phyloP scores from a whole-genome alignment of 805 yeast species.

The Candida oleophila region DNA sequence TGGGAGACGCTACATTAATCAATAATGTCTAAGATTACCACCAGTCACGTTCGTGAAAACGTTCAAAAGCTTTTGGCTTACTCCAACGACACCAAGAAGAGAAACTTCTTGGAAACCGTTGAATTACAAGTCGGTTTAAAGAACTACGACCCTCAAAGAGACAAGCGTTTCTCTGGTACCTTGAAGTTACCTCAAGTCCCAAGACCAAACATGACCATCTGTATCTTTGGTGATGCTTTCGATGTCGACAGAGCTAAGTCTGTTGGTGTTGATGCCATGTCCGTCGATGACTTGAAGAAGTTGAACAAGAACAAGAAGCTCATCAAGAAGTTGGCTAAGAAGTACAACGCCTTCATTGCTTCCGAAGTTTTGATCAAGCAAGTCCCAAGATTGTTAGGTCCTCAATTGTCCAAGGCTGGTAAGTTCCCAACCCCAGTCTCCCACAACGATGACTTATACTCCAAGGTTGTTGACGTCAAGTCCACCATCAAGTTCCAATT shows the following conservation, averaged over 20 bases:
- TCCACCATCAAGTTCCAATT: slow-evolving; percentile 99
- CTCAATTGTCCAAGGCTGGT: slow-evolving; percentile 99
- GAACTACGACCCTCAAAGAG: slow-evolving; percentile 99
- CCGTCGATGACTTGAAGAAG: slow-evolving; percentile 99
- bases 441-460: slow-evolving; percentile 96
- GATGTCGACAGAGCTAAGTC: slow-evolving; percentile 99
- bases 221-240: slow-evolving; percentile 99
- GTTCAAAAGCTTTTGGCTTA: slow-evolving; percentile 86
- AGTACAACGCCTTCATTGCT: slow-evolving; percentile 99
- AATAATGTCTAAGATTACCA: slow-evolving; percentile 83
- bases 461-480: slow-evolving; percentile 94
- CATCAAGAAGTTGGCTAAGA: slow-evolving; percentile 99
- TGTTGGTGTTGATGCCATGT: slow-evolving; percentile 98
- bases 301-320: slow-evolving; percentile 99
- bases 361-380: slow-evolving; percentile 99
- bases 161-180: slow-evolving; percentile 99
- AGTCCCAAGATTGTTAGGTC: slow-evolving; percentile 99
- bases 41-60: slow-evolving; percentile 94
- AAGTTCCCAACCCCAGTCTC: slow-evolving; percentile 99
- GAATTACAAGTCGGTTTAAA: slow-evolving; percentile 99
- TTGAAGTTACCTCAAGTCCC: slow-evolving; percentile 98
- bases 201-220: slow-evolving; percentile 99
- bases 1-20: slow-evolving; percentile 69
- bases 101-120: slow-evolving; percentile 99
- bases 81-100: slow-evolving; percentile 97